Base-by-base conservation (phyloP, 2,329 filamentous ascomycete species). In the Chaetothyriales sp. region DNA sequence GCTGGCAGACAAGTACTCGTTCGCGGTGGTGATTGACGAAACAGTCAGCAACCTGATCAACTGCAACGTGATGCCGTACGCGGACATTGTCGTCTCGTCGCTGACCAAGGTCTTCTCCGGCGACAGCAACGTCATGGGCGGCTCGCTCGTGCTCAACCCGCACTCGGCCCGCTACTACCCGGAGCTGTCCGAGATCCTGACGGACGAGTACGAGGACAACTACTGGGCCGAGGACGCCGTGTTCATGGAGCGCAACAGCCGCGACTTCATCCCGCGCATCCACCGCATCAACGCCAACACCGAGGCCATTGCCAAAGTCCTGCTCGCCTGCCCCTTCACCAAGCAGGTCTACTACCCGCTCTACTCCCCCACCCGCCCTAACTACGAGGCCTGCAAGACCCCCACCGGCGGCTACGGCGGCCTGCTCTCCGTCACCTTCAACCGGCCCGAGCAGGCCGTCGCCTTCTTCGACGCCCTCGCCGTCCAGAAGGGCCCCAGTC, bases 41-140 rank as follows among this genome's bases (percentile, higher is more conserved):
- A 96, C 92, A 0, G 86, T 98, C 53, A 90, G 90, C 59, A 98
- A 92, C 51, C 95, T 95, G 64, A 81, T 93, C 63, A 98, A 98
- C 64, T 82, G 95, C 60, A 87, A 96, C 64, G 86, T 98, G 3
- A 76, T 98, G 4, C 86, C 84, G 2, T 84, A 83, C 63, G 86
- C 87, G 53, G 92, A 98, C 66, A 75, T 96, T 15, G 86, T 96
- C 4, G 90, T 95, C 51, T 95, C 86, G 72, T 94, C 86, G 64
- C 73, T 98, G 53, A 96, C 92, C 47, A 98, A 98, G 67, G 84
- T 96, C 49, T 98, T 98, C 70, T 94, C 87, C 51, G 92, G 92
- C 48, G 92, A 95, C 67, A 92, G 86, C 66, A 96, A 98, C 66
- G 92, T 98, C 58, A 96, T 96, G 90, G 92, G 89, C 52, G 92